Evolutionary conservation across 495 filamentous ascomycete genomes (phyloP).

Genomic region (Aspergillus bridgeri): DNA sequence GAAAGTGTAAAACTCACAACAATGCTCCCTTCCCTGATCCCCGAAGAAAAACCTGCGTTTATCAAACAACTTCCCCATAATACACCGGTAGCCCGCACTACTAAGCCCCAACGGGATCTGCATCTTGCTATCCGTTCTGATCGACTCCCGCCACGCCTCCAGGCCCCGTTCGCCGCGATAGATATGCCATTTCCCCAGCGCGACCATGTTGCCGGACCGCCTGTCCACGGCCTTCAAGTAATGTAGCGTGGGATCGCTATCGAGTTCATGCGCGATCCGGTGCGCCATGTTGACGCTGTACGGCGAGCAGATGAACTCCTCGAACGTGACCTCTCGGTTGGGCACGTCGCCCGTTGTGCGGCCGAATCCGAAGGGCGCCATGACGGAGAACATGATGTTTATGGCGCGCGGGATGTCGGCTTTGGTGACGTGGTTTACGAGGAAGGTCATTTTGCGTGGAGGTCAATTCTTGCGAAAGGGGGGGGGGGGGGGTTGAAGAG

Average conservation of each 20-base stretch:
- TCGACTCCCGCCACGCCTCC: not conserved
- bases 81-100: not conserved
- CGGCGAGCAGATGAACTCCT: not conserved
- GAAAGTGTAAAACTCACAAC: not conserved
- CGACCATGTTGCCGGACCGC: not conserved
- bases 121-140: not conserved
- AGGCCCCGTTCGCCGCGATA: not conserved
- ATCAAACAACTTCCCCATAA: not conserved
- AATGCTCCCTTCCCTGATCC: not conserved
- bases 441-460: not conserved
- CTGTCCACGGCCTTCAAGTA: not conserved
- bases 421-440: conserved; percentile 1
- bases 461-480: too few species aligned
- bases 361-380: not conserved
- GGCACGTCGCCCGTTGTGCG: not conserved
- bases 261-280: not conserved
- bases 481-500: too few species aligned
- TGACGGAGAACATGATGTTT: not conserved
- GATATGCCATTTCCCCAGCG: not conserved
- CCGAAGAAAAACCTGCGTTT: not conserved
- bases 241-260: not conserved
- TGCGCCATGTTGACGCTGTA: not conserved
- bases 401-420: conserved; percentile 1
- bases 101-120: not conserved
- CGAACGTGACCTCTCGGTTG: not conserved